phyloP scores from a whole-genome alignment of 2,329 filamentous ascomycete species.

The Coniochaeta ligniaria region DNA sequence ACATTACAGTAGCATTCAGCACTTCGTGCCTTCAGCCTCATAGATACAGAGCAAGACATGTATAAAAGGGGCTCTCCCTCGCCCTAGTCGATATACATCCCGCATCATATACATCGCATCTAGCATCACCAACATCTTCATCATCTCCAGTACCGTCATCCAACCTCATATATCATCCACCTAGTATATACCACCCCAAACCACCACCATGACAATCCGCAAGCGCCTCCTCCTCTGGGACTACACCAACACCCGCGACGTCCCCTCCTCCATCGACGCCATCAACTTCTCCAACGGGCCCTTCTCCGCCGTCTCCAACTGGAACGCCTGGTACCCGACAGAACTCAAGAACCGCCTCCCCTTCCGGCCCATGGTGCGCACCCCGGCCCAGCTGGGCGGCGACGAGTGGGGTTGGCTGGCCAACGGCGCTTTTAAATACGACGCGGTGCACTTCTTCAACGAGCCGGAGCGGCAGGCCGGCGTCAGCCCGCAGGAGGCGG shows the following conservation, averaged over 20 bases:
- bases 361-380: constrained; percentile 35
- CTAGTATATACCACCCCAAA: constrained; percentile 2
- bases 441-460: constrained; percentile 35
- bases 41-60: neutral
- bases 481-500: constrained; percentile 25
- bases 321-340: constrained; percentile 32
- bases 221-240: constrained; percentile 36
- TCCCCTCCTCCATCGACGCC: constrained; percentile 25
- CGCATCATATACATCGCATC: neutral
- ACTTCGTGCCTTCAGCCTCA: neutral
- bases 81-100: neutral
- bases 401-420: constrained; percentile 27
- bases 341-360: constrained; percentile 25
- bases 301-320: constrained; percentile 29
- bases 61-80: neutral
- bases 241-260: constrained; percentile 29
- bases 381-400: constrained; percentile 24
- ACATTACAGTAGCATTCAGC: neutral
- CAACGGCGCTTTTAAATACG: constrained; percentile 16
- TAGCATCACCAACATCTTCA: neutral
- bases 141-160: neutral
- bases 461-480: constrained; percentile 31
- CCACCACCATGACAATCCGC: constrained; percentile 15
- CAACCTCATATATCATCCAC: neutral
- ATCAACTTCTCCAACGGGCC: constrained; percentile 23